Base-by-base conservation (phyloP, 306 rosid genomes). In the Betula pendula region DNA sequence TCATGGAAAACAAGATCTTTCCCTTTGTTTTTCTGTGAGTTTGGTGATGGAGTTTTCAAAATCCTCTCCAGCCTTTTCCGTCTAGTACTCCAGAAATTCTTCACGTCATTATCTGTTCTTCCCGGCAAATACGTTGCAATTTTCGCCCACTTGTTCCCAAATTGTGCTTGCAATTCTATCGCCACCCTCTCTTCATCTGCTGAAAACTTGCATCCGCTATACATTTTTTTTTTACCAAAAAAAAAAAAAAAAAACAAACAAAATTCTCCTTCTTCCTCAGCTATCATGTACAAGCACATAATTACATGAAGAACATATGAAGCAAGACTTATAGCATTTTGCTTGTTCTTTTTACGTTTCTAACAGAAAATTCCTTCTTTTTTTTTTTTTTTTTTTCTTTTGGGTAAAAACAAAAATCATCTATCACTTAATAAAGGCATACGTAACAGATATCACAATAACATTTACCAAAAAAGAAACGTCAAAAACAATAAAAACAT, bases 91-190 rank as follows among this genome's bases (percentile, higher is more conserved):
- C 93, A 88, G 52, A 87, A 88, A 50, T 90, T 91, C 72, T 89
- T 91, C 44, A 91, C 96, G 81, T 89, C 88, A 40, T 91, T 85
- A 27, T 87, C 91, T 0, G 96, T 91, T 78, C 96, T 84, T 16
- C 90, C 96, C 8, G 55, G 70, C 81, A 91, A 80, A 81, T 84
- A 82, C 0, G 89, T 77, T 0, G 96, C 90, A 2, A 91, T 89
- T 75, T 87, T 85, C 1, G 91, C 89, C 90, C 96, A 91, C 59
- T 82, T 91, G 88, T 91, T 91, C 74, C 96, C 96, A 45, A 85
- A 79, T 43, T 85, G 68, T 12, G 79, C 86, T 60, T 91, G 96
- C 20, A 91, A 75, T 24, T 91, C 91, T 66, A 91, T 79, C 75
- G 85, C 91, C 85, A 77, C 11, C 66, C 87, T 85, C 74, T 85